Base-by-base conservation (phyloP, 768 basidiomycete genomes). In the Leccinum barrowsii region DNA sequence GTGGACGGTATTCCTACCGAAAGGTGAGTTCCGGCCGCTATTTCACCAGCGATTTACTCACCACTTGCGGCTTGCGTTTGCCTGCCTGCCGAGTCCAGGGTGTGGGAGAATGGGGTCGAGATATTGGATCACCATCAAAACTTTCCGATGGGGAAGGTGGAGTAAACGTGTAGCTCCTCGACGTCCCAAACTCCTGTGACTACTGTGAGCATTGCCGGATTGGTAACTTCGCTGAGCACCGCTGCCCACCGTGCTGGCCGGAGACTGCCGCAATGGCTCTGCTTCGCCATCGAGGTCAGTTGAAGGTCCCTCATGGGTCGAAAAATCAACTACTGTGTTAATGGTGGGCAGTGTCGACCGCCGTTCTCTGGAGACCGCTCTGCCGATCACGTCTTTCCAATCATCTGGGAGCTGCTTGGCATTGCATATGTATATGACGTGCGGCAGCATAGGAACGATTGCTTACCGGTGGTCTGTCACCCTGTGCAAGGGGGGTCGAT, bases 1-100 rank as follows among this genome's bases (percentile, higher is more conserved):
- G 83, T 47, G 83, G 82, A n/a, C 83, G 78, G 67, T 82, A 85
- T 34, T 75, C 69, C 83, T 83, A 55, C 4, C 51, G 15, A 65
- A 42, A 32, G 44, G 49, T 56, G 53, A 60, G 56, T 52, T 19
- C 30, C 26, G 12, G 50, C 50, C 15, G 19, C 30, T n/a, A 51
- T 54, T 51, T 48, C 35, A 53, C 49, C 35, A 19, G 11, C 2
- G 28, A 21, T 26, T 49, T 51, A 59, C 72, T 59, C 59, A 74
- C 74, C 7, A 55, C 59, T 54, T 67, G 72, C 47, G 60, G 57
- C 52, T 62, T 72, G 62, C 67, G 67, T 56, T 65, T 73, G 3
- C 64, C 56, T 50, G 44, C 57, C 15, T 58, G 60, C 48, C 71
- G 63, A 28, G 59, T 40, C 73, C 74, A 75, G 34, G 70, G 74